Conservation (phyloP, 768 basidiomycete species). For the Russula foetens region DNA sequence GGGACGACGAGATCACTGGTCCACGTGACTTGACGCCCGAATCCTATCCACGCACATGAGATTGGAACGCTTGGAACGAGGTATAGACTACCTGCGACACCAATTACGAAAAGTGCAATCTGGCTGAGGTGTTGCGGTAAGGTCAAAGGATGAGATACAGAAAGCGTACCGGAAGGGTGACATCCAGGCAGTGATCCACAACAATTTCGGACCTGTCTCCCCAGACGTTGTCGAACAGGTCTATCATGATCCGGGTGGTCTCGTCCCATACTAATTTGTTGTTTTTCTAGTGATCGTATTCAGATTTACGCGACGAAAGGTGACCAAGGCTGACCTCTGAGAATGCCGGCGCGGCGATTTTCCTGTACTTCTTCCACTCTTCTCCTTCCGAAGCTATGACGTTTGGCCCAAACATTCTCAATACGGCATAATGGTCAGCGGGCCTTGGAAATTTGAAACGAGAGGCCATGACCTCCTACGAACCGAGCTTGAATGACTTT, state of each 20-base stretch:
- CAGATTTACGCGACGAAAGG: not conserved
- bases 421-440: slow-evolving; percentile 34
- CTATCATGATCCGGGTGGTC: slow-evolving; percentile 26
- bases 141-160: not conserved
- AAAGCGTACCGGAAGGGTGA: slow-evolving; percentile 43
- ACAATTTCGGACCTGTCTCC: slow-evolving; percentile 31
- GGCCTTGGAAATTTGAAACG: slow-evolving; percentile 52
- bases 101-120: slow-evolving; percentile 50
- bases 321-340: slow-evolving; percentile 38
- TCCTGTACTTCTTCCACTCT: slow-evolving; percentile 58
- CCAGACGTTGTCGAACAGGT: slow-evolving; percentile 39
- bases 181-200: slow-evolving; percentile 39
- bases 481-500: not conserved
- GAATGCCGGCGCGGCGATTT: slow-evolving; percentile 56
- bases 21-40: slow-evolving; percentile 45
- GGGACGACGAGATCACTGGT: slow-evolving; percentile 34
- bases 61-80: not conserved
- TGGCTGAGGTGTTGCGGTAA: slow-evolving; percentile 19
- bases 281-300: slow-evolving; percentile 24
- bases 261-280: slow-evolving; percentile 35
- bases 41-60: slow-evolving; percentile 24
- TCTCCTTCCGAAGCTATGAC: slow-evolving; percentile 52
- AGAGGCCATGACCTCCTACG: slow-evolving; percentile 41
- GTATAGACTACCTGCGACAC: slow-evolving; percentile 33
- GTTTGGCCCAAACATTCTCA: slow-evolving; percentile 50